Conservation (phyloP, 2,329 filamentous ascomycete genomes). For the Ophiosphaerella korrae region DNA sequence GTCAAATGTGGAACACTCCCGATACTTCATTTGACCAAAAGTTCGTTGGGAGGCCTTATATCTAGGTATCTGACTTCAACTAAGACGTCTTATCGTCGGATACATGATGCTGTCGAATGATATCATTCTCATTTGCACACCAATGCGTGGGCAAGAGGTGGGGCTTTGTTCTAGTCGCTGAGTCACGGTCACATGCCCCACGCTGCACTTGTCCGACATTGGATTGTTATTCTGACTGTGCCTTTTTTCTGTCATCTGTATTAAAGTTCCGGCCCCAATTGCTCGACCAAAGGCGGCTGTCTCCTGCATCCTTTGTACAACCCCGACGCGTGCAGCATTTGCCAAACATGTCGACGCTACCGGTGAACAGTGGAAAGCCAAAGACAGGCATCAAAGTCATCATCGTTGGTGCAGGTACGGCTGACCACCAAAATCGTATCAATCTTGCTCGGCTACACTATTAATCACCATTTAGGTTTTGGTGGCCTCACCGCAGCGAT, state of each 20-base stretch:
- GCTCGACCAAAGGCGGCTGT: neutral
- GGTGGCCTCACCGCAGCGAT: constrained; percentile 67
- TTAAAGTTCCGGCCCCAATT: too few species aligned
- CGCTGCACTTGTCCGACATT: constrained; percentile 4
- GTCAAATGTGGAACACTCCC: too few species aligned
- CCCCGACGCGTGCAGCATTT: constrained; percentile 18
- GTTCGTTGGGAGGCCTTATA: too few species aligned
- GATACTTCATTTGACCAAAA: too few species aligned
- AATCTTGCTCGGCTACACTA: constrained; percentile 6
- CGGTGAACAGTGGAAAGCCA: constrained; percentile 21
- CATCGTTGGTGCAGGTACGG: constrained; percentile 53
- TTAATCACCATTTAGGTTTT: constrained; percentile 53
- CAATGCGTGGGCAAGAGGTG: neutral
- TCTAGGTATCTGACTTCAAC: too few species aligned
- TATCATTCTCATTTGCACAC: neutral
- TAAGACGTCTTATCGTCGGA: too few species aligned
- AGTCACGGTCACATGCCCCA: constrained; percentile 10
- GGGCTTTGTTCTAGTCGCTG: too few species aligned
- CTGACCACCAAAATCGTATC: neutral
- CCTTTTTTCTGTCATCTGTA: neutral
- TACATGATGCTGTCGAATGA: too few species aligned
- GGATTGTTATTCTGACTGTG: constrained; percentile 8
- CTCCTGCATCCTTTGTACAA: constrained; percentile 18
- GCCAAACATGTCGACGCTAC: constrained; percentile 27
- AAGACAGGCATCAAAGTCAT: constrained; percentile 60